A percentile compares a stretch with the other conserved stretches of the same genome.
Evolutionary conservation across 106 monocot species (phyloP).

Genomic region (Apostasia ramifera): DNA sequence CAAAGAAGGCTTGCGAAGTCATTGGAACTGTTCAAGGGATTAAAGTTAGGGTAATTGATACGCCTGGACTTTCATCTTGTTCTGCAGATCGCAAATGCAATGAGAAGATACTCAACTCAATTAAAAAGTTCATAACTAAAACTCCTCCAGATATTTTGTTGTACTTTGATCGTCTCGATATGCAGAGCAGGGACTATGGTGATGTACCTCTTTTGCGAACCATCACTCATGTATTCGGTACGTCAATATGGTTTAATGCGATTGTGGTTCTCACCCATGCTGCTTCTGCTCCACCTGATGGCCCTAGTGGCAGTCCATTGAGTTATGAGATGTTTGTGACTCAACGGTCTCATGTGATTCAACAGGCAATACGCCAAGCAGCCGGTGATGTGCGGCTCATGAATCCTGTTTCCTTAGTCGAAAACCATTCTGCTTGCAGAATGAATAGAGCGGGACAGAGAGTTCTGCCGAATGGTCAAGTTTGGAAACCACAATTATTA

Average conservation of each 20-base stretch:
- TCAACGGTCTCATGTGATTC: slow-evolving; percentile 91
- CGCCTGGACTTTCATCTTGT: slow-evolving; percentile 70
- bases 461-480: slow-evolving; percentile 94
- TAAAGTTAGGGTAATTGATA: slow-evolving; percentile 86
- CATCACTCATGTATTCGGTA: slow-evolving; percentile 77
- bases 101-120: slow-evolving; percentile 62
- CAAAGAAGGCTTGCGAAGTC: slow-evolving; percentile 63
- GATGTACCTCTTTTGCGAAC: slow-evolving; percentile 68
- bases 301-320: slow-evolving; percentile 65
- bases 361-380: slow-evolving; percentile 88
- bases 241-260: slow-evolving; percentile 98
- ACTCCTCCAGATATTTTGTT: slow-evolving; percentile 87
- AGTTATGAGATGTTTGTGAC: slow-evolving; percentile 99
- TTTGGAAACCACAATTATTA: slow-evolving; percentile 93
- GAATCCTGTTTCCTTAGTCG: slow-evolving; percentile 92
- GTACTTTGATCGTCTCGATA: slow-evolving; percentile 90
- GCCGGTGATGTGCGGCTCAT: slow-evolving; percentile 87
- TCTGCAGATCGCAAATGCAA: slow-evolving; percentile 65
- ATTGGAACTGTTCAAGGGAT: slow-evolving; percentile 80
- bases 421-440: slow-evolving; percentile 97
- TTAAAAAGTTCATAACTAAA: slow-evolving; percentile 72
- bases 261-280: slow-evolving; percentile 98
- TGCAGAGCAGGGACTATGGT: slow-evolving; percentile 85
- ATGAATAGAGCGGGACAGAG: slow-evolving; percentile 86
- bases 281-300: slow-evolving; percentile 94